These are phyloP conservation scores for Fraxinus sp. DNA, from an alignment of 305 asterid genomes.

Conservation along the genomic window DNA sequence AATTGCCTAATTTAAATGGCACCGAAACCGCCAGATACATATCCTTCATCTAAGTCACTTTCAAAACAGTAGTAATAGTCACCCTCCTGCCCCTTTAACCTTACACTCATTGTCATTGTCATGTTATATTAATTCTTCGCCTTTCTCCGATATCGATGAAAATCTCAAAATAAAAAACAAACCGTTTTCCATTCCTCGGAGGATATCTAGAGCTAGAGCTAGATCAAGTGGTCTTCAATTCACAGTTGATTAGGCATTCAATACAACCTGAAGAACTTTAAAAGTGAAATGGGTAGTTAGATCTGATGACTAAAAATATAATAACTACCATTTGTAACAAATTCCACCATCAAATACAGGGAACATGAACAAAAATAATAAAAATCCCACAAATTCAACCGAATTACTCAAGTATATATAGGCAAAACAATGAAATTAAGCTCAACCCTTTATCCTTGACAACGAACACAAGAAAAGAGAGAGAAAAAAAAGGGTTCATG, in stretches of 20 bases:
- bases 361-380: not conserved
- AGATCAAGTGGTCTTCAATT: constrained; percentile 20
- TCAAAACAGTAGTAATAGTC: constrained; percentile 37
- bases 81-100: constrained; percentile 38
- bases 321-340: constrained; percentile 39
- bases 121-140: constrained; percentile 44
- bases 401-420: constrained; percentile 32
- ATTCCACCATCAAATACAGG: constrained; percentile 24
- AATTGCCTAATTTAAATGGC: constrained; percentile 68
- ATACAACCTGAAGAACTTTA: constrained; percentile 18
- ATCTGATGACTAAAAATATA: constrained; percentile 45
- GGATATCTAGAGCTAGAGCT: constrained; percentile 11
- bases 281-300: constrained; percentile 35
- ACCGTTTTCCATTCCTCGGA: constrained; percentile 40
- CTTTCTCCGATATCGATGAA: constrained; percentile 32
- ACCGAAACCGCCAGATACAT: constrained; percentile 47
- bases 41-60: constrained; percentile 62
- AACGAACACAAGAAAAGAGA: constrained; percentile 37
- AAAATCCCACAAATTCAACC: constrained; percentile 36
- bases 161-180: constrained; percentile 26
- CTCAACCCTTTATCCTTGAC: constrained; percentile 25
- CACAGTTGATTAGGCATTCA: constrained; percentile 22
- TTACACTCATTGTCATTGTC: constrained; percentile 63
- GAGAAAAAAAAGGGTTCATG: constrained; percentile 32
- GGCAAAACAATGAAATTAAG: constrained; percentile 22